Evolutionary conservation across 139 green algal species (phyloP).

Genomic region (Nannochloris sp.): DNA sequence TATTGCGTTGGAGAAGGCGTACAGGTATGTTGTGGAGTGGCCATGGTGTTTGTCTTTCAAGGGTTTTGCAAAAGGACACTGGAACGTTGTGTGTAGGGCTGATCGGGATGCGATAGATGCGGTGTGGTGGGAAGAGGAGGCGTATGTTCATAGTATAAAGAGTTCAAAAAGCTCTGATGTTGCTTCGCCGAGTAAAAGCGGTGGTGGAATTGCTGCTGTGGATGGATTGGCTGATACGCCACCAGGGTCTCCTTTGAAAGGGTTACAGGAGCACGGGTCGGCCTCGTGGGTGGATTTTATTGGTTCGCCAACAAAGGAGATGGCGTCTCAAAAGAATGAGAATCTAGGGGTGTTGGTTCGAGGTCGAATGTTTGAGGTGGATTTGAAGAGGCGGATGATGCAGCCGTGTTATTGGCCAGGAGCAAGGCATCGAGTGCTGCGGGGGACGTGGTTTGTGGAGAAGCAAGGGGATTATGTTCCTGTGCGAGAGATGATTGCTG

Average conservation of each 20-base stretch:
- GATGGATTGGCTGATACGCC: not conserved
- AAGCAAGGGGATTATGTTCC: constrained; percentile 42
- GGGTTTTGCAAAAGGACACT: not conserved
- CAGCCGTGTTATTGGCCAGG: constrained; percentile 39
- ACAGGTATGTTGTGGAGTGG: constrained; percentile 3
- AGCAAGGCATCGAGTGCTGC: constrained; percentile 27
- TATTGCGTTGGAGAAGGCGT: constrained; percentile 20
- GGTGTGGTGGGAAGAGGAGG: constrained; percentile 47
- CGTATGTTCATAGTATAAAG: not conserved
- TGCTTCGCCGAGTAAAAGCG: not conserved
- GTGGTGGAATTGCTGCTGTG: not conserved
- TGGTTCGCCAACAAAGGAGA: not conserved
- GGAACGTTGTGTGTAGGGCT: not conserved
- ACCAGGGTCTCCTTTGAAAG: not conserved
- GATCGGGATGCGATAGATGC: constrained; percentile 32
- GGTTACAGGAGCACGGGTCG: not conserved
- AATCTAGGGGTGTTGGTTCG: constrained; percentile 26
- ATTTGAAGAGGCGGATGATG: constrained; percentile 35
- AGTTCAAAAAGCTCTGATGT: not conserved
- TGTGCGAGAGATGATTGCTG: constrained; percentile 35
- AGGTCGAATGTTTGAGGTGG: constrained; percentile 35
- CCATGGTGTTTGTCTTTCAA: too few relatives aligned
- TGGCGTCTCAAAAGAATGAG: constrained; percentile 4
- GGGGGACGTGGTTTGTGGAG: constrained; percentile 51
- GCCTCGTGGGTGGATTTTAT: constrained; percentile 8